Evolutionary conservation across 257 asterid species (phyloP), one percentile per base, ranked within the genome.

Genomic region (Marsdenia floribunda): DNA sequence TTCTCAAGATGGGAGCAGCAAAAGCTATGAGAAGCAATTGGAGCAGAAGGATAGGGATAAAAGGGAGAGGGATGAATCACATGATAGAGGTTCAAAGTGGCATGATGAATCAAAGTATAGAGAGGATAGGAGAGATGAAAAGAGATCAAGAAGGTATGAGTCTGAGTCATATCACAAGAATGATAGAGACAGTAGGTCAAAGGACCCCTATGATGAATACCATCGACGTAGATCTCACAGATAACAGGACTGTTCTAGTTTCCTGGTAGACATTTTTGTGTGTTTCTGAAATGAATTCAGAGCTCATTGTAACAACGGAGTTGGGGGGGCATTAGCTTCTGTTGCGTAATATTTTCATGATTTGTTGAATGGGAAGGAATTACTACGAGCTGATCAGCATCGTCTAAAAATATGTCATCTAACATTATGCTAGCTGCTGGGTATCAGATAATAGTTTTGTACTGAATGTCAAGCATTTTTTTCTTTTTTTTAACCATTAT

Each of bases 61-160:
- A 3, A 80, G 75, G 72, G 24, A 79, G 59, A 78, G 65, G 47
- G 79, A 80, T 42, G 77, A 73, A 46, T 73, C 63, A 29, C 52
- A 35, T 76, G 84, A 79, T 75, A 81, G 81, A 82, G 76, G 84
- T 73, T 67, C 82, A 16, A 86, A 86, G 82, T 59, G 83, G 77
- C 82, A 76, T 68, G 83, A 76, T 60, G 85, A 77, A 64, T 76
- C 68, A 42, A 71, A 64, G 72, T 73, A 70, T 22, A 82, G 81
- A 68, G 87, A 74, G 67, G 87, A 87, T 72, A 29, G 72, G 80
- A 84, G 84, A 71, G 82, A 83, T 57, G 90, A 82, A 50, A 85
- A 75, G 80, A 73, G 88, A 72, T 74, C 83, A 35, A 84, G 84
- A 78, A 87, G 74, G 40, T 57, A 82, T 3, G 89, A 86, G 64